phyloP scores from a whole-genome alignment of 768 basidiomycete species.

The Sutorius australiensis region DNA sequence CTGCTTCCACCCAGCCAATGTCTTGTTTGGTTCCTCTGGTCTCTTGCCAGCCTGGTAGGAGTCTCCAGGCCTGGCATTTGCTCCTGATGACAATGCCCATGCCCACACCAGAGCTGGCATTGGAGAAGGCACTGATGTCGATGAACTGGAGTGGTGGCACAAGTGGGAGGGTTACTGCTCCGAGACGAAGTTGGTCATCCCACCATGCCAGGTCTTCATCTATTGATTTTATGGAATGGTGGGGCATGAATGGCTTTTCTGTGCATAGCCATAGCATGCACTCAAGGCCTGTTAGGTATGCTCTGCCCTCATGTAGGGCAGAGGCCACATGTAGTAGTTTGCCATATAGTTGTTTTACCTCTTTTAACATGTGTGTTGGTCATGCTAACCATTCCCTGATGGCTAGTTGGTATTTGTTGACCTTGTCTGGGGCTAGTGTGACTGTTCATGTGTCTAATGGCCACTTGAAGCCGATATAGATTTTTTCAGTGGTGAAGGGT shows the following conservation, averaged over 20 bases:
- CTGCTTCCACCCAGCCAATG: constrained; percentile 2
- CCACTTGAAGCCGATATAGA: no score
- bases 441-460: no score
- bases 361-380: constrained; percentile 1
- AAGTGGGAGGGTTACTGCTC: no score
- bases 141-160: no score
- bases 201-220: background rate
- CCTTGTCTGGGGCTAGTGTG: no score
- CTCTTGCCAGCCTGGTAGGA: background rate
- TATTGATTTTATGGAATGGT: background rate
- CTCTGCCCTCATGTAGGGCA: constrained; percentile 20
- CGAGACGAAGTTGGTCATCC: background rate
- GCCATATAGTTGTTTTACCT: constrained; percentile 3
- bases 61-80: background rate
- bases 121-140: background rate
- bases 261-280: constrained; percentile 25
- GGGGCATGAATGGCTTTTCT: constrained; percentile 32
- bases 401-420: no score
- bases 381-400: no score
- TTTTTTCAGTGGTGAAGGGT: no score
- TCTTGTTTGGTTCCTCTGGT: accelerated
- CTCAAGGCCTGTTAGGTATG: constrained; percentile 41
- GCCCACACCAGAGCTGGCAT: constrained; percentile 10
- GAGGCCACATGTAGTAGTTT: constrained; percentile 2
- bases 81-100: background rate